These are phyloP conservation scores for Arabidopsis hybrid DNA, from an alignment of 441 rosid genomes.

Conservation along the genomic window DNA sequence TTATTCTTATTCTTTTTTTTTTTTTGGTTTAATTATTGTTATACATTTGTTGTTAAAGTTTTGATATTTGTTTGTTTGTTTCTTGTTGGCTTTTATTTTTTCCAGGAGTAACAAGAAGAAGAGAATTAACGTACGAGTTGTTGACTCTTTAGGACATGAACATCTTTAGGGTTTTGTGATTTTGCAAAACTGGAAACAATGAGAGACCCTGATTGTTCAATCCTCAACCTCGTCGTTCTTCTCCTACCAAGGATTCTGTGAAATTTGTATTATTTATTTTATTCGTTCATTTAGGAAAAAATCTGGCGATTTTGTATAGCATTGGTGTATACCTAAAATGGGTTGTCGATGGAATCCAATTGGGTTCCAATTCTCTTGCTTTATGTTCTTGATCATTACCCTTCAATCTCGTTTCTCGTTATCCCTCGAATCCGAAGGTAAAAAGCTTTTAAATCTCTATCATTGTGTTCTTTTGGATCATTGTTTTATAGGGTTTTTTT, in stretches of 20 bases:
- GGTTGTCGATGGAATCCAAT: constrained; percentile 75
- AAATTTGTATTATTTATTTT: constrained; percentile 36
- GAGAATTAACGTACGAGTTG: constrained; percentile 38
- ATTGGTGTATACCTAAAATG: constrained; percentile 54
- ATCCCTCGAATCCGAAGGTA: constrained; percentile 74
- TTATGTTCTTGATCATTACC: constrained; percentile 57
- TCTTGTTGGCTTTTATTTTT: constrained; percentile 32
- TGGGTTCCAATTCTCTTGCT: constrained; percentile 58
- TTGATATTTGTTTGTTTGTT: constrained; percentile 20
- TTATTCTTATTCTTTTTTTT: constrained; percentile 50
- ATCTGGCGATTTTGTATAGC: constrained; percentile 55
- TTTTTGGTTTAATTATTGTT: neutral
- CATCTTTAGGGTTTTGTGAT: constrained; percentile 48
- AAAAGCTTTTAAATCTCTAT: neutral
- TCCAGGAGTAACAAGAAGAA: constrained; percentile 47
- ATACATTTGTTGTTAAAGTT: constrained; percentile 5
- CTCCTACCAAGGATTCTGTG: constrained; percentile 43
- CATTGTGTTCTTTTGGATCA: constrained; percentile 14
- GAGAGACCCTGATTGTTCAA: constrained; percentile 68
- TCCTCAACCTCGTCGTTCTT: constrained; percentile 38
- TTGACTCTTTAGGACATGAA: constrained; percentile 39
- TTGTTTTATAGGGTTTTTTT: neutral
- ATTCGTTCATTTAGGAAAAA: constrained; percentile 35
- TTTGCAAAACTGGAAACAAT: constrained; percentile 45
- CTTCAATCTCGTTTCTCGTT: constrained; percentile 56